Conservation (phyloP, 192 early-diverging fungal species). For the Chytriomyces confervae region DNA sequence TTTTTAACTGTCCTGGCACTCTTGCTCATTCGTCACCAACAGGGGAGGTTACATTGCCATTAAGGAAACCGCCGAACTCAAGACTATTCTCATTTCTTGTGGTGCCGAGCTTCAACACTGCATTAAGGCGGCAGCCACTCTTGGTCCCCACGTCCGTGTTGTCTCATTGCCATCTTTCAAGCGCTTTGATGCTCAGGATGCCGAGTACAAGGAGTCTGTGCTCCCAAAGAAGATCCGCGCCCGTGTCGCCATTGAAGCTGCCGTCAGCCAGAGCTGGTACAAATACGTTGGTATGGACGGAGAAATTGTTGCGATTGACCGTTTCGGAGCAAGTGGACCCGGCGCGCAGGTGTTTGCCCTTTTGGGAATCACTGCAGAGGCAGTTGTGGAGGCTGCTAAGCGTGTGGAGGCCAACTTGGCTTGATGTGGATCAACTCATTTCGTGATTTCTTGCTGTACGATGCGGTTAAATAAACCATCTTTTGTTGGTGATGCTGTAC, state of each 20-base stretch:
- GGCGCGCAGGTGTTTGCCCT: slow-evolving; percentile 38
- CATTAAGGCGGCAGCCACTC: slow-evolving; percentile 82
- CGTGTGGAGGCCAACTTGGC: slow-evolving; percentile 23
- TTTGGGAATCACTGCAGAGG: slow-evolving; percentile 29
- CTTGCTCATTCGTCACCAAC: neutral
- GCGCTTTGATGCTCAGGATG: slow-evolving; percentile 83
- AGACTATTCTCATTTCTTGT: slow-evolving; percentile 75
- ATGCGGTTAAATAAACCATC: too few relatives aligned
- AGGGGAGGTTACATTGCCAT: slow-evolving; percentile 57
- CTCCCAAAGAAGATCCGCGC: slow-evolving; percentile 79
- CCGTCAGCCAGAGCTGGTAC: slow-evolving; percentile 87
- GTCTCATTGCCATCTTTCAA: slow-evolving; percentile 95
- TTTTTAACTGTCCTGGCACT: too few relatives aligned
- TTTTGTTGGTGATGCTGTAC: too few relatives aligned
- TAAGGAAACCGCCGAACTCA: slow-evolving; percentile 63
- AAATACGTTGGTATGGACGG: slow-evolving; percentile 80
- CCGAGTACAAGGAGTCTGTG: slow-evolving; percentile 83
- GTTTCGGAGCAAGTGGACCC: slow-evolving; percentile 87
- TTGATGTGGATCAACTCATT: neutral
- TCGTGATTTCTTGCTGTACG: too few relatives aligned
- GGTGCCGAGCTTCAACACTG: slow-evolving; percentile 91
- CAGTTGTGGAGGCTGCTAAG: slow-evolving; percentile 33
- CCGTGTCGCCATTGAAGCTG: slow-evolving; percentile 84
- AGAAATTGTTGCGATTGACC: slow-evolving; percentile 84
- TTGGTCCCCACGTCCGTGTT: slow-evolving; percentile 75